phyloP scores from a whole-genome alignment of 179 eudicot genomes.

The Carnegiea gigantea region DNA sequence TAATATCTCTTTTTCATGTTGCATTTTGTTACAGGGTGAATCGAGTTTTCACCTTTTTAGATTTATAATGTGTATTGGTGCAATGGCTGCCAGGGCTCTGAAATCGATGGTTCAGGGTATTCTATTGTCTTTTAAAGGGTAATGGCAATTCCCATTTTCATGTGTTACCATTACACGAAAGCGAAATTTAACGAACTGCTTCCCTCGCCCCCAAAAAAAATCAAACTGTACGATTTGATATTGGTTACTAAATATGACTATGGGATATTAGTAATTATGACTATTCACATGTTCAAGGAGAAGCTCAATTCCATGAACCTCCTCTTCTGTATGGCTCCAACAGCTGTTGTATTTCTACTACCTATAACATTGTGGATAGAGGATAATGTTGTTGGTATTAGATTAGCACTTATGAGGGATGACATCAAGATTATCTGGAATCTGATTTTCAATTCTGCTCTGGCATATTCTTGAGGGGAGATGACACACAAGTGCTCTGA shows the following conservation, averaged over 20 bases:
- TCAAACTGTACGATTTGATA: not conserved
- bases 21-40: too few relatives aligned
- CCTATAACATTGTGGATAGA: conserved; percentile 49
- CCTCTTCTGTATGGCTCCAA: conserved; percentile 46
- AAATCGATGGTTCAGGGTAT: conserved; percentile 48
- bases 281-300: conserved; percentile 31
- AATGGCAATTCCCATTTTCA: not conserved
- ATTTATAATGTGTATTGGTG: not conserved
- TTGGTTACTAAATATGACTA: not conserved
- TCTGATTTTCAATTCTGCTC: conserved; percentile 42
- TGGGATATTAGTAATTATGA: not conserved
- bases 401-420: conserved; percentile 41
- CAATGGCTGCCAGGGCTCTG: conserved; percentile 49
- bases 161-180: too few relatives aligned
- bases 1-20: too few relatives aligned
- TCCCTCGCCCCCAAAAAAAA: too few relatives aligned
- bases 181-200: too few relatives aligned
- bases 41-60: too few relatives aligned
- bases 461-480: conserved; percentile 44
- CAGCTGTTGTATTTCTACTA: conserved; percentile 45
- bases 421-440: conserved; percentile 41
- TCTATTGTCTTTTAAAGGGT: conserved; percentile 43
- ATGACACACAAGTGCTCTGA: conserved; percentile 13
- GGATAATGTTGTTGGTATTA: conserved; percentile 42
- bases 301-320: conserved; percentile 20